Percentiles rank a stretch among this genome's conserved stretches.
Evolutionary conservation across 352 stramenopile genomes (phyloP).

Genomic region (Phytophthora vignae): DNA sequence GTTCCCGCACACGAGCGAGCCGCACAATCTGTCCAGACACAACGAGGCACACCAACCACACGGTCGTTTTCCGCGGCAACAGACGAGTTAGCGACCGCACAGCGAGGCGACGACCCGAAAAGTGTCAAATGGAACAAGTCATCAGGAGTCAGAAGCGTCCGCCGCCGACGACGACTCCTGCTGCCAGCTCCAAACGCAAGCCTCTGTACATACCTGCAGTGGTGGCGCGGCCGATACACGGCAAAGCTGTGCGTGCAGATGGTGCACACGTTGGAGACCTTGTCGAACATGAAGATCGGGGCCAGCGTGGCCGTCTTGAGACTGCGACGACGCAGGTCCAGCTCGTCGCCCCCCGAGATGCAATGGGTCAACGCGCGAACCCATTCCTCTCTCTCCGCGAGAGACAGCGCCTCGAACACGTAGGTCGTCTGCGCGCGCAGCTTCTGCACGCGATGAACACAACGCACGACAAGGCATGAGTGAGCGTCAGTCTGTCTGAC

Average conservation of each 20-base stretch:
- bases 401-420: constrained; percentile 73
- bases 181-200: neutral
- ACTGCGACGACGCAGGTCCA: constrained; percentile 70
- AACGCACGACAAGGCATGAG: constrained; percentile 14
- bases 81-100: constrained; percentile 35
- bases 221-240: constrained; percentile 83
- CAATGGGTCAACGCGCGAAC: constrained; percentile 81
- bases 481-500: constrained; percentile 10
- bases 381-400: constrained; percentile 81
- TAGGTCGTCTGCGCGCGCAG: constrained; percentile 51
- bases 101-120: constrained; percentile 12
- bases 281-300: constrained; percentile 91
- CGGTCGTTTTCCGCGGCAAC: constrained; percentile 17
- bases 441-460: constrained; percentile 28
- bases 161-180: neutral
- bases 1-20: constrained; percentile 82
- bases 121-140: constrained; percentile 20
- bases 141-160: constrained; percentile 10
- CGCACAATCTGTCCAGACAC: constrained; percentile 63
- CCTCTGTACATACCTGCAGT: constrained; percentile 67
- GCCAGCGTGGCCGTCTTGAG: constrained; percentile 79
- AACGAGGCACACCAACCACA: constrained; percentile 18
- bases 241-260: constrained; percentile 86
- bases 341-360: constrained; percentile 62
- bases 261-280: constrained; percentile 87